A percentile compares a stretch with the other conserved stretches of the same genome.
phyloP scores from a whole-genome alignment of 73 alveolate genomes.

The Urostyla sp. region DNA sequence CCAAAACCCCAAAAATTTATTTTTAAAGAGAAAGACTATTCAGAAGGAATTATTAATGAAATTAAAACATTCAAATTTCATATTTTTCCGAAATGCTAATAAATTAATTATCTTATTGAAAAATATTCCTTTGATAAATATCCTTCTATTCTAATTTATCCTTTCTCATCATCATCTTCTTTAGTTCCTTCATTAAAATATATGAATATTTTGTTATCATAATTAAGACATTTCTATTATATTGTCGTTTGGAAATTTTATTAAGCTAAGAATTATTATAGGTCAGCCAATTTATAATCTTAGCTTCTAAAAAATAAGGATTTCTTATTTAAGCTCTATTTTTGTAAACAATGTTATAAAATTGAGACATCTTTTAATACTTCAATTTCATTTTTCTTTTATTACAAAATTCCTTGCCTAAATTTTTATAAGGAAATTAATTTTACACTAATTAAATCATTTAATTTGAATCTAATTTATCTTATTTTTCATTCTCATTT shows the following conservation, averaged over 20 bases:
- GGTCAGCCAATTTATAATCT: slow-evolving; percentile 36
- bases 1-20: no score
- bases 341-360: background rate
- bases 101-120: slow-evolving; percentile 15
- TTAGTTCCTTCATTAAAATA: no score
- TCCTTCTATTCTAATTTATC: slow-evolving; percentile 46
- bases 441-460: background rate
- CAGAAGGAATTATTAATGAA: no score
- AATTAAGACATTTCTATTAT: slow-evolving; percentile 41
- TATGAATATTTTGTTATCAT: slow-evolving; percentile 44
- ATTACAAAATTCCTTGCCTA: no score
- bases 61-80: no score
- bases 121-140: slow-evolving; percentile 26
- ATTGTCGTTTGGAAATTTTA: slow-evolving; percentile 15
- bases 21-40: no score
- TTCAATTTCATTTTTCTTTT: background rate
- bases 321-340: slow-evolving; percentile 22
- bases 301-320: slow-evolving; percentile 49
- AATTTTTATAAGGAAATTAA: background rate
- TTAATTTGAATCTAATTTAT: background rate
- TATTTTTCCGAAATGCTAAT: slow-evolving; percentile 42
- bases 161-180: slow-evolving; percentile 40
- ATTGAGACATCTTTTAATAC: background rate
- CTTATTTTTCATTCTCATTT: background rate
- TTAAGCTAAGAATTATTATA: slow-evolving; percentile 32